Evolutionary conservation across 345 rosid genomes (phyloP), one percentile per base, ranked within the genome.

Genomic region (Balakata baccata): DNA sequence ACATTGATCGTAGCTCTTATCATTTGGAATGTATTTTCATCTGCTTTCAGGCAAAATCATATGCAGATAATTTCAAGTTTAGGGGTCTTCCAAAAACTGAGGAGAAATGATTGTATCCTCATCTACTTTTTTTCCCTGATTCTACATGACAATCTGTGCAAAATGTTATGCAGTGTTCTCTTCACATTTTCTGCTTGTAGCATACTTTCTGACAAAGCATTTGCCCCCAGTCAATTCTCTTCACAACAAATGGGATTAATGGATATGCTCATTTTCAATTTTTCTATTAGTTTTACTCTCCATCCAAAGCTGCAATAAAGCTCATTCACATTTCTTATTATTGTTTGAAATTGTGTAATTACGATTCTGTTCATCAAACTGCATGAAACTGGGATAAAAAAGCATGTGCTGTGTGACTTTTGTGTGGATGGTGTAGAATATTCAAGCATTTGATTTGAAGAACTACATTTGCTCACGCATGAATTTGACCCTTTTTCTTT

Each of bases 41-140:
- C 13, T 65, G 8, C 8, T 62, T 65, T 25, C 75, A 79, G 78
- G 72, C 69, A 34, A 79, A 79, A 68, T 50, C 78, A 38, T 74
- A 74, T 59, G 82, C 78, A 5, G 78, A 79, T 29, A 79, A 79
- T 69, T 79, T 79, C 75, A 79, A 79, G 68, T 79, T 74, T 59
- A 79, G 59, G 69, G 75, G 82, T 60, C 49, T 53, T 52, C 76
- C 79, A 17, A 68, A 85, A 73, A 29, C 85, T 37, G 83, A 85
- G 43, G 77, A 45, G 46, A 77, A 70, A 51, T 82, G 80, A 87
- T 70, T 58, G 38, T 53, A 37, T 50, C 59, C 63, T 64, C 63
- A 41, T 9, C 34, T 47, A 47, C 17, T 65, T 4, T 58, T 16
- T 64, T 62, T n/a, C 54, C 54, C 43, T 43, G 34, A 59, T 53